Percentiles rank a stretch among this genome's conserved stretches.
These are phyloP conservation scores for Agrostemma githago DNA, from an alignment of 148 eudicot genomes.

Conservation along the genomic window DNA sequence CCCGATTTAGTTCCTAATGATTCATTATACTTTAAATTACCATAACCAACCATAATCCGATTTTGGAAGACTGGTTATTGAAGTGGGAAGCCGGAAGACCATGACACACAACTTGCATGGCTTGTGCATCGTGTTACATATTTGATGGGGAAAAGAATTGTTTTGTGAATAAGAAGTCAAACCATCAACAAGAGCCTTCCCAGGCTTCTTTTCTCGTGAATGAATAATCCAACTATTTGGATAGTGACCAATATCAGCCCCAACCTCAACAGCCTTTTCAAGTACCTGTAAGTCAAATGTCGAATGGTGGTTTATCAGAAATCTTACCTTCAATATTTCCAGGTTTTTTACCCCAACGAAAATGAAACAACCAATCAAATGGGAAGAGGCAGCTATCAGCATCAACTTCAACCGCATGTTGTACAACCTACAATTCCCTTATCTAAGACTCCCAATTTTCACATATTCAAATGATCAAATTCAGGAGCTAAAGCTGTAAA, in stretches of 20 bases:
- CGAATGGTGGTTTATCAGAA: slow-evolving; percentile 30
- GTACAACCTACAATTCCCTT: slow-evolving; percentile 65
- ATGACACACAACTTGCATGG: not conserved
- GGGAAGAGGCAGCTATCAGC: slow-evolving; percentile 80
- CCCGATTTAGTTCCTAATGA: not conserved
- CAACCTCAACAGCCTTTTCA: slow-evolving; percentile 81
- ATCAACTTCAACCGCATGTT: slow-evolving; percentile 71
- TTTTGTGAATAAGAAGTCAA: slow-evolving; percentile 45
- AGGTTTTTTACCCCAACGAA: slow-evolving; percentile 92
- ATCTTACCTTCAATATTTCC: slow-evolving; percentile 76
- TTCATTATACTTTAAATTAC: not conserved
- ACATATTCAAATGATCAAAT: not conserved
- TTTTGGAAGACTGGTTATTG: not conserved
- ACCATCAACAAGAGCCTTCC: slow-evolving; percentile 96
- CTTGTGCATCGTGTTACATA: not conserved
- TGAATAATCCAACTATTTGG: slow-evolving; percentile 90
- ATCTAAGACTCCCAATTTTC: slow-evolving; percentile 32
- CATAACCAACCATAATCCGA: not conserved
- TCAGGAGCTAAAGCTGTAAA: slow-evolving; percentile 5
- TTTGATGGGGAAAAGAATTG: not conserved
- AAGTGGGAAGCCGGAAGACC: not conserved
- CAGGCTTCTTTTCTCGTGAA: slow-evolving; percentile 90
- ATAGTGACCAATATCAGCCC: slow-evolving; percentile 85
- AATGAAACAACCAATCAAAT: slow-evolving; percentile 83
- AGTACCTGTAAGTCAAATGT: slow-evolving; percentile 68